Conservation (phyloP, 495 filamentous ascomycete species). For the Penicillium coffeae region DNA sequence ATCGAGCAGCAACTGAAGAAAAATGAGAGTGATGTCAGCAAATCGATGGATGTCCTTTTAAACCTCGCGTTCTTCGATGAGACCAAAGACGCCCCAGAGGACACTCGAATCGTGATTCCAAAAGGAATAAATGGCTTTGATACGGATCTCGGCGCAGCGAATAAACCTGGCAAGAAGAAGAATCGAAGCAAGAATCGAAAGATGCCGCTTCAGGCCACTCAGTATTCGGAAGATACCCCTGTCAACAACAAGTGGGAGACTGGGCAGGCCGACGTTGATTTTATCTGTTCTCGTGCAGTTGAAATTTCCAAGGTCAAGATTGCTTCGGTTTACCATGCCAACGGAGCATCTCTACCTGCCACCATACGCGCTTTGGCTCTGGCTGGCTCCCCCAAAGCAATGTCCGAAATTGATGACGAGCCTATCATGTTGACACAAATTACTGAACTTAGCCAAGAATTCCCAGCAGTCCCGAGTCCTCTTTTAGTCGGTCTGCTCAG, state of each 20-base stretch:
- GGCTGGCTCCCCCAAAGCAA: slow-evolving; percentile 21
- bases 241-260: slow-evolving; percentile 57
- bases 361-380: slow-evolving; percentile 54
- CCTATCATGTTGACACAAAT: slow-evolving; percentile 44
- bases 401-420: slow-evolving; percentile 37
- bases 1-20: slow-evolving; percentile 64
- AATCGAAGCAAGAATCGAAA: slow-evolving; percentile 24
- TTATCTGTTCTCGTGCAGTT: slow-evolving; percentile 47
- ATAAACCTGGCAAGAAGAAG: slow-evolving; percentile 45
- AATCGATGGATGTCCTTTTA: slow-evolving; percentile 76
- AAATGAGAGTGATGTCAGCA: slow-evolving; percentile 55
- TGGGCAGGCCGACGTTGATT: slow-evolving; percentile 54
- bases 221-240: slow-evolving; percentile 8
- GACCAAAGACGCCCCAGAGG: slow-evolving; percentile 28
- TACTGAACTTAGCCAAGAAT: slow-evolving; percentile 51
- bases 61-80: slow-evolving; percentile 70
- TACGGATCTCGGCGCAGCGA: slow-evolving; percentile 23
- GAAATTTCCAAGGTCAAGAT: slow-evolving; percentile 48
- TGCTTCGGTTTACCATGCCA: slow-evolving; percentile 58
- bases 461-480: slow-evolving; percentile 42
- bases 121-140: slow-evolving; percentile 79
- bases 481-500: slow-evolving; percentile 49
- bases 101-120: slow-evolving; percentile 41
- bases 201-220: slow-evolving; percentile 4
- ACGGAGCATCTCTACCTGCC: slow-evolving; percentile 51